Conservation (phyloP, 768 basidiomycete genomes). For the Xanthoconium stramineum region DNA sequence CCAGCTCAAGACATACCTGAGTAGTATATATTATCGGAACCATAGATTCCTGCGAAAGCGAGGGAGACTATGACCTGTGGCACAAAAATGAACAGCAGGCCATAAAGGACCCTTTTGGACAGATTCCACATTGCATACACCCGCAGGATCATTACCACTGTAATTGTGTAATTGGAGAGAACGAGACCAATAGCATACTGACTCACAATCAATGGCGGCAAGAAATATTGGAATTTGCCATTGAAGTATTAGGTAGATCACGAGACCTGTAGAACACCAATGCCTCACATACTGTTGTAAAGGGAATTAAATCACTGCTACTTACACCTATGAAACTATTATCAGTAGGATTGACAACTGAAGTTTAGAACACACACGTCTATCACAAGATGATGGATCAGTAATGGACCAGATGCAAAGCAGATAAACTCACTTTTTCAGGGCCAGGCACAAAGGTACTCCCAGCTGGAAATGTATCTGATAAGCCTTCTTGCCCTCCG, state of each 20-base stretch:
- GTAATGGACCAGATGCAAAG: too few species aligned
- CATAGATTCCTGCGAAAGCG: neutral
- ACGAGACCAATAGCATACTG: too few species aligned
- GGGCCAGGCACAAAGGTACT: neutral
- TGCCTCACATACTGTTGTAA: too few species aligned
- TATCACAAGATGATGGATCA: neutral
- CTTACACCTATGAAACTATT: neutral
- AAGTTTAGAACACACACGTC: too few species aligned
- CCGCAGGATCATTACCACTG: neutral
- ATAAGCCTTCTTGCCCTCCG: too few species aligned
- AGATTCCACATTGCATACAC: neutral
- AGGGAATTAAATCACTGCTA: neutral
- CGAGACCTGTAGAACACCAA: neutral
- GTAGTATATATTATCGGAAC: neutral
- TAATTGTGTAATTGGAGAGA: too few species aligned
- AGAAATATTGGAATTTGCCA: neutral
- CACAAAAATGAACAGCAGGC: neutral
- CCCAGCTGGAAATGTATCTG: neutral
- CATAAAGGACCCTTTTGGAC: neutral
- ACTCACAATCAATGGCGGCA: neutral
- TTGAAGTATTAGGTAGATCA: accelerated
- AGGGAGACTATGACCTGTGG: too few species aligned
- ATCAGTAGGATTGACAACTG: neutral
- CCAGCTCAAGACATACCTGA: neutral
- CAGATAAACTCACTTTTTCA: neutral